phyloP scores from a whole-genome alignment of 106 monocot genomes.

The Agapanthus africanus region DNA sequence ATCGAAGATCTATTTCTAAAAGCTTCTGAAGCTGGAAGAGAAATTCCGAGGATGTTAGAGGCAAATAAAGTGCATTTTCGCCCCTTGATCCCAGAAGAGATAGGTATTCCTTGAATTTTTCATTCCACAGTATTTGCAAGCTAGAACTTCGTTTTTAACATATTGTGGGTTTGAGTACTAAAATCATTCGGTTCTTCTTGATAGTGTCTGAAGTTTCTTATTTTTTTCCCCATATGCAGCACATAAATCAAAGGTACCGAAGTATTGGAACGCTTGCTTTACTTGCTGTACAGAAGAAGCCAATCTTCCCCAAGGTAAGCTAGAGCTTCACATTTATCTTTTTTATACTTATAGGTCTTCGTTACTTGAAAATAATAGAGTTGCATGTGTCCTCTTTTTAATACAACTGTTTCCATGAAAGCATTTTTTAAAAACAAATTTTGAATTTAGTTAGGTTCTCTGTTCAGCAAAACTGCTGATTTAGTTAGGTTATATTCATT shows the following conservation, averaged over 20 bases:
- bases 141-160: not conserved
- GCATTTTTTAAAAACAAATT: no score
- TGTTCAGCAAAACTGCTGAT: no score
- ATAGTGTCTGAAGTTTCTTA: constrained; percentile 6
- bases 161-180: not conserved
- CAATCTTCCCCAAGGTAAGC: constrained; percentile 41
- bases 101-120: constrained; percentile 31
- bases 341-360: not conserved
- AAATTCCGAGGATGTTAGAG: constrained; percentile 93
- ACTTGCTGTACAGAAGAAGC: constrained; percentile 47
- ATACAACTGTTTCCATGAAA: no score
- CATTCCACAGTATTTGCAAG: not conserved
- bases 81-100: constrained; percentile 47
- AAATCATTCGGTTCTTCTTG: not conserved
- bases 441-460: no score
- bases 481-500: no score
- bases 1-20: constrained; percentile 75
- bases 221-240: constrained; percentile 31
- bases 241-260: constrained; percentile 33
- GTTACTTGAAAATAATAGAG: no score
- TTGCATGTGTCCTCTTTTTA: no score
- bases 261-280: constrained; percentile 38
- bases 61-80: constrained; percentile 66
- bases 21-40: constrained; percentile 83
- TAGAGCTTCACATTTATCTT: not conserved